A percentile compares a stretch with the other conserved stretches of the same genome.
Evolutionary conservation across 169 alveolate genomes (phyloP).

Genomic region (Plasmodium vivax): DNA sequence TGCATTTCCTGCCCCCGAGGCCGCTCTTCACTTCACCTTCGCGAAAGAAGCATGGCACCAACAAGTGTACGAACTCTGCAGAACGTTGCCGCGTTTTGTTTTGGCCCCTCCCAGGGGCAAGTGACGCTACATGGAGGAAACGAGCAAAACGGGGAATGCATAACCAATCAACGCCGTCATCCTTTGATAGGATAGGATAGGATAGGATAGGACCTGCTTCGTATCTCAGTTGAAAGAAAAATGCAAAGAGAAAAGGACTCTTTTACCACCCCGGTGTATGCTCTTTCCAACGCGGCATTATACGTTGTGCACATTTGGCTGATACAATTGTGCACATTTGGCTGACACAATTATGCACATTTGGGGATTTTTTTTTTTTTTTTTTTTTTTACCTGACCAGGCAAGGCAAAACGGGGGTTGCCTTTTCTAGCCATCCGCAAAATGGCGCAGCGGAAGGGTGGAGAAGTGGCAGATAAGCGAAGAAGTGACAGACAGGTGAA

Average conservation of each 20-base stretch:
- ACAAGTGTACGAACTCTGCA: background rate
- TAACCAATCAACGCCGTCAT: background rate
- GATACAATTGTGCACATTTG: too few species aligned
- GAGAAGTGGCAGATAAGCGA: background rate
- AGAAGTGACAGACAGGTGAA: background rate
- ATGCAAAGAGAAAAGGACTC: background rate
- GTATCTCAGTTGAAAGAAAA: background rate
- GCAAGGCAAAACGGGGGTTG: background rate
- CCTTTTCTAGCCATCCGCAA: background rate
- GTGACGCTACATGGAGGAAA: background rate
- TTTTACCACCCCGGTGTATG: background rate
- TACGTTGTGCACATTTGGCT: too few species aligned
- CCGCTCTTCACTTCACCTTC: background rate
- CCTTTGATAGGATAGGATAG: background rate
- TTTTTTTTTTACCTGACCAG: background rate
- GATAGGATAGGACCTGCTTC: too few species aligned
- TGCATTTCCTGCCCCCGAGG: background rate
- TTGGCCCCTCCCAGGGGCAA: background rate
- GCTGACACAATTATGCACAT: background rate
- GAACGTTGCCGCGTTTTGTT: background rate
- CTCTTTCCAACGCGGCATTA: background rate
- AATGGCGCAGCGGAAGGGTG: background rate
- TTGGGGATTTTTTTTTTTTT: background rate
- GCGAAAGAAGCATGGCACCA: too few species aligned
- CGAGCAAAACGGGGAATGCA: background rate